Percentiles rank a stretch among this genome's conserved stretches.
These are phyloP conservation scores for Paratinospora sagittata DNA, from an alignment of 164 flowering plant genomes.

Conservation along the genomic window DNA sequence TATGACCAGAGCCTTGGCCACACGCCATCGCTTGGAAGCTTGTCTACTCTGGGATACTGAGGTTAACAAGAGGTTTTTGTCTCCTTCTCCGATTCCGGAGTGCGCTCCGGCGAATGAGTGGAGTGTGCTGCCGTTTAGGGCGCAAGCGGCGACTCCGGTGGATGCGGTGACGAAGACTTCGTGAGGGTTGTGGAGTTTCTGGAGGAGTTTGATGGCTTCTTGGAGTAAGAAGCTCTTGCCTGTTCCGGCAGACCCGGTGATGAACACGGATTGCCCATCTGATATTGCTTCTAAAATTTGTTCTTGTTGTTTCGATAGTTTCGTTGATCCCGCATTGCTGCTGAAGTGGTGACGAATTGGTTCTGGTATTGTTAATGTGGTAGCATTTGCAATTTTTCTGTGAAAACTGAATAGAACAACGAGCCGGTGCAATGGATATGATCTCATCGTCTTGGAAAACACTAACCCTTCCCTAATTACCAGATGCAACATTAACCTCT, in stretches of 20 bases:
- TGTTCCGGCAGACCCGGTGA: conserved; percentile 60
- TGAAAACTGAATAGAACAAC: too few relatives aligned
- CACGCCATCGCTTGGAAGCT: conserved; percentile 36
- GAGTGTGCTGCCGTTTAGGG: conserved; percentile 47
- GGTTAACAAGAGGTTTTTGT: conserved; percentile 13
- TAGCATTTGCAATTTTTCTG: neutral
- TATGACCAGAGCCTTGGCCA: conserved; percentile 43
- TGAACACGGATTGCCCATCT: conserved; percentile 42
- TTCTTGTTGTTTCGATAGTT: conserved; percentile 39
- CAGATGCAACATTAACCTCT: too few relatives aligned
- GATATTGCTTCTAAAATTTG: conserved; percentile 26
- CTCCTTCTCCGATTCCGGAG: conserved; percentile 9
- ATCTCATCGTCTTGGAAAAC: too few relatives aligned
- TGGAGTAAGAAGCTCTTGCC: conserved; percentile 42
- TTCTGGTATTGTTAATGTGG: neutral
- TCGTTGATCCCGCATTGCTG: neutral
- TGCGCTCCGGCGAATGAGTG: conserved; percentile 61
- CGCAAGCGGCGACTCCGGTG: conserved; percentile 61
- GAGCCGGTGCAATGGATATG: too few relatives aligned
- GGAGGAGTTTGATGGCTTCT: conserved; percentile 26
- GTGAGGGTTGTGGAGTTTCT: conserved; percentile 19
- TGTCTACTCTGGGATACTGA: conserved; percentile 14
- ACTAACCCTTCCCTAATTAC: too few relatives aligned
- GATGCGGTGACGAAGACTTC: conserved; percentile 49
- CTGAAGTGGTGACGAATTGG: neutral